These are phyloP conservation scores for Penicillium cinerascens DNA, from an alignment of 495 filamentous ascomycete species.

Conservation along the genomic window DNA sequence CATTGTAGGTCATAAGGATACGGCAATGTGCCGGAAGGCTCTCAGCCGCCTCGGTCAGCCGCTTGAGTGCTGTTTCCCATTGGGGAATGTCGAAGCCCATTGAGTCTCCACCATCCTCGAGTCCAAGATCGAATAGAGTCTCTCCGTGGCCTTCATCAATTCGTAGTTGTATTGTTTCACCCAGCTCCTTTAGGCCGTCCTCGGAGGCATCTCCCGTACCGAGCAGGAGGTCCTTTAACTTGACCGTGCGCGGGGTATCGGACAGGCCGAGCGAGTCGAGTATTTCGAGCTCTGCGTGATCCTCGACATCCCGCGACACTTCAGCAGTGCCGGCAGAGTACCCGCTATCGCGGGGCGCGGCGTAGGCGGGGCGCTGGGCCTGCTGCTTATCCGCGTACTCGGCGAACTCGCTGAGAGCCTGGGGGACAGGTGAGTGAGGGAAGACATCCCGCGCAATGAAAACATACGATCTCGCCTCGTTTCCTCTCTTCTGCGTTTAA, in stretches of 20 bases:
- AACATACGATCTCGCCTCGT: constrained; percentile 75
- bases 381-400: constrained; percentile 97
- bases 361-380: constrained; percentile 53
- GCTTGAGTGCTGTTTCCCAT: constrained; percentile 70
- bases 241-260: constrained; percentile 64
- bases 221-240: constrained; percentile 74
- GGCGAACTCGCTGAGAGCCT: constrained; percentile 95
- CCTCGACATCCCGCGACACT: constrained; percentile 49
- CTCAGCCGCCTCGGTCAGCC: constrained; percentile 63
- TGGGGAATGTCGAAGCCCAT: constrained; percentile 78
- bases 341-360: constrained; percentile 41
- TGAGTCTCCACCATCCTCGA: constrained; percentile 88
- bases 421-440: constrained; percentile 11
- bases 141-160: constrained; percentile 87
- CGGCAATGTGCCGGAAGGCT: constrained; percentile 68
- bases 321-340: constrained; percentile 37
- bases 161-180: constrained; percentile 58
- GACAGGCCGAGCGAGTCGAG: constrained; percentile 81
- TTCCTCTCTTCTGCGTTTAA: constrained; percentile 70
- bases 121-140: constrained; percentile 84
- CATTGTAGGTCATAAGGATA: constrained; percentile 81
- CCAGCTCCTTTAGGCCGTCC: constrained; percentile 58
- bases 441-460: neutral
- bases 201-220: constrained; percentile 56
- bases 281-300: constrained; percentile 89